A percentile compares a stretch with the other conserved stretches of the same genome.
Conservation (phyloP, 371 early-diverging fungal species). For the Syncephalastrum sp. region DNA sequence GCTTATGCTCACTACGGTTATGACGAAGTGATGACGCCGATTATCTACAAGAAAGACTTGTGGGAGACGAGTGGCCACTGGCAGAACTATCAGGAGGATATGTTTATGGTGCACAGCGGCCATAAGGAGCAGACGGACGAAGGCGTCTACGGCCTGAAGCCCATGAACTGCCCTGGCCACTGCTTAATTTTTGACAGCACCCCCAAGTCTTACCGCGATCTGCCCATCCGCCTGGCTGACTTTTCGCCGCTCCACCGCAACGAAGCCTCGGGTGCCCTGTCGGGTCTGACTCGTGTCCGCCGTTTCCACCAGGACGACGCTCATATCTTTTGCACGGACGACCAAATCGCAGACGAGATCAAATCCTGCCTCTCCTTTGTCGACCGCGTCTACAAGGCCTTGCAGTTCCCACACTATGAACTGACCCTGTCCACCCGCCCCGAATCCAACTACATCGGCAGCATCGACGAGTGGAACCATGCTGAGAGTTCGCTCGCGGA, state of each 20-base stretch:
- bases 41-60: slow-evolving; percentile 91
- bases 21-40: slow-evolving; percentile 95
- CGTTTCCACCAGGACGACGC: slow-evolving; percentile 98
- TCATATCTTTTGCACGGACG: slow-evolving; percentile 89
- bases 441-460: slow-evolving; percentile 90
- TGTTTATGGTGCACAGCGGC: slow-evolving; percentile 60
- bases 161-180: slow-evolving; percentile 99
- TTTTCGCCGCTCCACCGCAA: slow-evolving; percentile 96
- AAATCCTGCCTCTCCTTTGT: slow-evolving; percentile 82
- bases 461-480: slow-evolving; percentile 86
- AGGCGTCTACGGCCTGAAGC: slow-evolving; percentile 82
- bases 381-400: slow-evolving; percentile 84
- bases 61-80: slow-evolving; percentile 97
- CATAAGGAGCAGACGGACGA: slow-evolving; percentile 47
- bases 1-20: slow-evolving; percentile 92
- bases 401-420: slow-evolving; percentile 79
- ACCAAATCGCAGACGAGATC: slow-evolving; percentile 83
- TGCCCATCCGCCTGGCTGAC: slow-evolving; percentile 93
- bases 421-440: slow-evolving; percentile 96
- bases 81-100: slow-evolving; percentile 88
- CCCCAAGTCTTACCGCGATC: slow-evolving; percentile 85
- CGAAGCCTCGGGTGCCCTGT: slow-evolving; percentile 90
- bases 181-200: slow-evolving; percentile 88
- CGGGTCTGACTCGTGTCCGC: slow-evolving; percentile 93
- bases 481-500: slow-evolving; percentile 86